Evolutionary conservation across 129 eudicot genomes (phyloP), one percentile per base, ranked within the genome.

Genomic region (Flaveria bidentis): DNA sequence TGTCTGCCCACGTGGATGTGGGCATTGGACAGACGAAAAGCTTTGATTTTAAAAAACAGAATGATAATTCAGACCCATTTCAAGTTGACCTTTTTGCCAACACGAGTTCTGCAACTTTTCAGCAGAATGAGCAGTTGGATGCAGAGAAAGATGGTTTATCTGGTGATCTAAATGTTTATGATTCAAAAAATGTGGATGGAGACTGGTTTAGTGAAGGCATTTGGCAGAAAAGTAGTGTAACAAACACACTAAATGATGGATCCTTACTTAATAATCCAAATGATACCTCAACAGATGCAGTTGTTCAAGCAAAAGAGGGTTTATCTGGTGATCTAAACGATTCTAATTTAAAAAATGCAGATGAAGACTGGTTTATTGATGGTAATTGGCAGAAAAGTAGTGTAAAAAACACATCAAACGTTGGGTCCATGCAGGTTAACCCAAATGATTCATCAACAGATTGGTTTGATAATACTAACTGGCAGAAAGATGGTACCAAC

Each of bases 1-100:
- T 71, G 46, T 76, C 86, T 15, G 39, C 73, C 16, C 86, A 83
- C 63, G 52, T 83, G 67, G 90, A 81, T 67, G 78, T 84, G 16
- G 72, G 57, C 33, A 71, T 67, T 83, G 90, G 88, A 17, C 75
- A 72, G 28, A 72, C 42, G 22, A 65, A 85, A 74, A 64, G 76
- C 22, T 64, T n/a, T 15, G 74, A 36, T 16, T 60, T 67, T 41
- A 70, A 51, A 73, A 77, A 81, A 61, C 52, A 53, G 5, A 70
- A 77, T 17, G 81, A 69, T 36, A 69, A 47, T 78, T 28, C 83
- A 46, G 76, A 64, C 18, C 64, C 41, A 23, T 49, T 78, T 47
- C 65, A 45, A 57, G 82, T 45, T 67, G 80, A 72, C 14, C 67
- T 57, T 66, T 65, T 82, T 49, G 75, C 56, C 55, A 72, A 77